Base-by-base conservation (phyloP, 305 asterid species). In the Solanum hybrid region DNA sequence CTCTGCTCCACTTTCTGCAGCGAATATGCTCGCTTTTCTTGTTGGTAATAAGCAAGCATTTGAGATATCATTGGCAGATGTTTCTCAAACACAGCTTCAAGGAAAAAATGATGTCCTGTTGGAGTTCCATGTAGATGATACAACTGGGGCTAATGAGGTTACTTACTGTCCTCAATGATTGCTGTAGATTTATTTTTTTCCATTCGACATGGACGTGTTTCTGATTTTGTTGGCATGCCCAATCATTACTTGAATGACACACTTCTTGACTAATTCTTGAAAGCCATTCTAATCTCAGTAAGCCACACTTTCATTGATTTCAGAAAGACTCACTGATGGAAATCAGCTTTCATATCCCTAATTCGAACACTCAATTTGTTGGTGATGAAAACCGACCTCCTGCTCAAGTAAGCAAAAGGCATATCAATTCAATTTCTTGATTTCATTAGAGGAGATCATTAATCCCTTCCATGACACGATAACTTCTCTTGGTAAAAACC, bases 251-350 rank as follows among this genome's bases (percentile, higher is more conserved):
- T 17, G 75, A 51, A 76, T n/a, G 51, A 3, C 39, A 31, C 86
- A 27, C 34, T 73, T 87, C 32, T 27, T 61, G 57, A 87, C 39
- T 39, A 81, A 72, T 57, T 61, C 37, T 75, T 38, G 61, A 76
- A 75, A 45, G 36, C 77, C 36, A 3, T 76, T 65, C 37, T 90
- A 77, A 5, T 77, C 29, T 72, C 29, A 45, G 17, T 38, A 61
- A 31, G 82, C 68, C 37, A n/a, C 33, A 27, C 77, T 84, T 39
- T 13, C 29, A n/a, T 29, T 38, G 78, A 90, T 79, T 90, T 77
- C 96, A 98, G 99, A 98, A 98, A 96, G 99, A 98, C 92, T 97
- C 99, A 2, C 91, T 98, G 90, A 98, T 98, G 99, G 99, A 98
- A 92, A 96, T 98, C 91, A 98, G 97, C 94, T 98, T 98, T 89